phyloP scores from a whole-genome alignment of 805 yeast genomes.

The Metschnikowia vanudenii region DNA sequence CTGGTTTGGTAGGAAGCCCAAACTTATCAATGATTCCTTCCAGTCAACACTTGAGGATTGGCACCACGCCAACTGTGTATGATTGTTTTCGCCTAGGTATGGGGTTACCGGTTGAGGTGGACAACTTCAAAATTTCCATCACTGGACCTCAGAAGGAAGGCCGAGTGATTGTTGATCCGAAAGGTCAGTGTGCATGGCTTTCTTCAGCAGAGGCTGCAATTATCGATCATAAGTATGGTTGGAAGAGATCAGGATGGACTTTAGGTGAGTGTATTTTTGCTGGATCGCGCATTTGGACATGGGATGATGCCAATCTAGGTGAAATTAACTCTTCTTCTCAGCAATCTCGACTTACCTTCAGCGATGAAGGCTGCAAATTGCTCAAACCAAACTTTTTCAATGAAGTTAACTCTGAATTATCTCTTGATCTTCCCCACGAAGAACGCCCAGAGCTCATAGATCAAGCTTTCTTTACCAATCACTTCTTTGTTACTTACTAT shows the following conservation, averaged over 20 bases:
- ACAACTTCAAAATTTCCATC: constrained; percentile 63
- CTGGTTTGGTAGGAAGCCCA: constrained; percentile 66
- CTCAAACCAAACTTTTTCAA: constrained; percentile 33
- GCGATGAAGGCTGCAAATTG: constrained; percentile 25
- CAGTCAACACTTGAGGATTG: constrained; percentile 65
- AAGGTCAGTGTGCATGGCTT: constrained; percentile 71
- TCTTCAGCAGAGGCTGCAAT: constrained; percentile 36
- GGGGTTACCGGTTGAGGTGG: constrained; percentile 71
- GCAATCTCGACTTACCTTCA: constrained; percentile 28
- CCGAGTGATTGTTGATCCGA: constrained; percentile 56
- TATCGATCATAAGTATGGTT: constrained; percentile 66
- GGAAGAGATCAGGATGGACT: constrained; percentile 66
- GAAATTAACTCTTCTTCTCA: constrained; percentile 24
- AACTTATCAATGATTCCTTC: constrained; percentile 57
- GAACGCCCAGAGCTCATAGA: constrained; percentile 39
- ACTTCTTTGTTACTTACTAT: constrained; percentile 65
- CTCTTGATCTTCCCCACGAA: constrained; percentile 24
- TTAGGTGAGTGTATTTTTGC: constrained; percentile 81
- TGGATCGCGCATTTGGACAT: constrained; percentile 75
- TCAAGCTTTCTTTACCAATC: constrained; percentile 58
- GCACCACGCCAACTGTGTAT: constrained; percentile 79
- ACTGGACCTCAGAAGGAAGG: constrained; percentile 77
- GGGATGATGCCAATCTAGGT: constrained; percentile 25
- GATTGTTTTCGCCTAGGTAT: constrained; percentile 74
- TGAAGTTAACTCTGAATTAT: constrained; percentile 20